Base-by-base conservation (phyloP, 2,329 filamentous ascomycete genomes). In the Arthrobotrys entomopaga region DNA sequence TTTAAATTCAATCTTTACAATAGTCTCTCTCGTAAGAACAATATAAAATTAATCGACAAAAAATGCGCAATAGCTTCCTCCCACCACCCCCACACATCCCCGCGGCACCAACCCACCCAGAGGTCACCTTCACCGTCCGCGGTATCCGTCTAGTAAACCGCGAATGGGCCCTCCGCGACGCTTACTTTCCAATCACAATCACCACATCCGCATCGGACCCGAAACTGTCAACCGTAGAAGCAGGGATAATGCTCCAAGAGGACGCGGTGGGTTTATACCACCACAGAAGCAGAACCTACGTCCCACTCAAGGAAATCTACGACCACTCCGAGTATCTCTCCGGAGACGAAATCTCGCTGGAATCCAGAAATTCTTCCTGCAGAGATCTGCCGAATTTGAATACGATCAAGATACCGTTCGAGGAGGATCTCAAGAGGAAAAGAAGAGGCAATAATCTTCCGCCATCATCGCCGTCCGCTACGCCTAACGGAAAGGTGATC, bases 261-360 rank as follows among this genome's bases (percentile, higher is more conserved):
- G 60, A 59, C 38, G 67, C 60, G 24, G 67, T 65, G 3, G 67
- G 67, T 1, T 46, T 72, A n/a, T 72, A 72, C 60, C 67, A 72
- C 53, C 67, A 72, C 54, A 26, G 19, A 5, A 64, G 57, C 29
- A 59, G 54, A 43, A 72, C 67, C 13, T 72, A 72, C 67, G 43
- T 72, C 24, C 57, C 67, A 10, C 20, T 72, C 13, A 43, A 52
- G 3, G 50, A 65, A 26, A 64, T 72, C n/a, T 57, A 72, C 48
- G n/a, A 52, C 7, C 67, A 72, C 34, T 59, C 59, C 54, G 59
- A 59, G 26, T 59, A 59, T 38, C 60, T 72, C 11, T 59, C 42
- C 22, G 60, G 60, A 40, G 46, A 43, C 22, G 56, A 69, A 29
- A 56, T 48, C 19, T 29, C 24, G 15, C 40, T 69, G 40, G 38